A percentile compares a stretch with the other conserved stretches of the same genome.
These are phyloP conservation scores for Leptomonas pyrrhocoris DNA, from an alignment of 208 protist species.

Conservation along the genomic window DNA sequence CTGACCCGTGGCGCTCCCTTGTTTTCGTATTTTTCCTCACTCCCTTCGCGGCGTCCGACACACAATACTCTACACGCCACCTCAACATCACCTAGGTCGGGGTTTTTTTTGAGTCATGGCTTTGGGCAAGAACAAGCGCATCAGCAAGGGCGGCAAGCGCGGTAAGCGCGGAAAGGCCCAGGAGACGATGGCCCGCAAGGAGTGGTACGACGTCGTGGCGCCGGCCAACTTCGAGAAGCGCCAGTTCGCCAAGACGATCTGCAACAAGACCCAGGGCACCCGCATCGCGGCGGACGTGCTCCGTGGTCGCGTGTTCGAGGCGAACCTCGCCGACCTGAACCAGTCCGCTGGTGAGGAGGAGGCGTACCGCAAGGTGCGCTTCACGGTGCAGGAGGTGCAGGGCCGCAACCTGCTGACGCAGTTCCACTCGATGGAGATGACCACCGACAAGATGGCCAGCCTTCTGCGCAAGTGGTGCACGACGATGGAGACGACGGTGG, in stretches of 20 bases:
- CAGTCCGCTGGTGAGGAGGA: conserved; percentile 76
- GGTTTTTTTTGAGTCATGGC: conserved; percentile 67
- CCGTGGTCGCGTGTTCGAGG: conserved; percentile 82
- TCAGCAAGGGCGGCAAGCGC: conserved; percentile 97
- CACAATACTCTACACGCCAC: too few relatives aligned
- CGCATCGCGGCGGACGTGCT: conserved; percentile 95
- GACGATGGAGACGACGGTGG: conserved; percentile 95
- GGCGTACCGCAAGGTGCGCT: conserved; percentile 97
- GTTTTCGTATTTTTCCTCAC: background rate
- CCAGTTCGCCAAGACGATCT: conserved; percentile 97
- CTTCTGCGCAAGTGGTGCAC: conserved; percentile 99
- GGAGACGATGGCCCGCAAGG: conserved; percentile 99
- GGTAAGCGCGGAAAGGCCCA: conserved; percentile 90
- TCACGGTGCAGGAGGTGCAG: conserved; percentile 97
- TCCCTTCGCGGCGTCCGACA: too few relatives aligned
- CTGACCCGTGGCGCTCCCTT: too few relatives aligned
- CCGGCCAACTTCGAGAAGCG: conserved; percentile 96
- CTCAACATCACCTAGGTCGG: conserved; percentile 3
- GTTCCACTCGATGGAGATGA: conserved; percentile 99
- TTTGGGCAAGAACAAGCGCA: conserved; percentile 96
- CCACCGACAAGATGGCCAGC: conserved; percentile 97
- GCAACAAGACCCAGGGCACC: conserved; percentile 97
- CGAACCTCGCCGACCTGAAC: conserved; percentile 97
- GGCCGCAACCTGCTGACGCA: conserved; percentile 97
- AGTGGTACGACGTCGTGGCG: conserved; percentile 99